Conservation (phyloP, 2,329 filamentous ascomycete species). For the Ilyonectria mors-panacis region DNA sequence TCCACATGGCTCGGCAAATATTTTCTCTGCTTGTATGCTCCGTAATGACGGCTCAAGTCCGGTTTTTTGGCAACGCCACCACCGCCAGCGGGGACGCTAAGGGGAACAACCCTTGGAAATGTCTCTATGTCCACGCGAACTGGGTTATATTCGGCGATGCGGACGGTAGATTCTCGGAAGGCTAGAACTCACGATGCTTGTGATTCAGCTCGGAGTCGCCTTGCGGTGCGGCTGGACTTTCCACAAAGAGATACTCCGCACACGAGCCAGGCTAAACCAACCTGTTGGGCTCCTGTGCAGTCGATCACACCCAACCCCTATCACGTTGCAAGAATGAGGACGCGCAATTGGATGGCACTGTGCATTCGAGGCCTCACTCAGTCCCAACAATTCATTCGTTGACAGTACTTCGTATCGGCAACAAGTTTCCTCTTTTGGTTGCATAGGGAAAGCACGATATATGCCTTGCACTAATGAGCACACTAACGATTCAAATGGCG, state of each 20-base stretch:
- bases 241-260: background rate
- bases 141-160: background rate
- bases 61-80: background rate
- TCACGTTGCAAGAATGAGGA: background rate
- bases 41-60: conserved; percentile 14
- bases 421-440: too few species aligned
- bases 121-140: background rate
- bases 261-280: background rate
- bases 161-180: background rate
- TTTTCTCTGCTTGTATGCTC: background rate
- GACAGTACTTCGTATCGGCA: too few species aligned
- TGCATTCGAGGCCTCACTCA: too few species aligned
- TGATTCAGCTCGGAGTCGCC: background rate
- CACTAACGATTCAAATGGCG: too few species aligned
- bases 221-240: background rate
- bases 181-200: background rate
- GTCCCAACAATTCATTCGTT: too few species aligned
- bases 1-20: conserved; percentile 13
- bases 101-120: background rate
- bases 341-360: too few species aligned
- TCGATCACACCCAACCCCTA: background rate
- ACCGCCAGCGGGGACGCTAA: background rate
- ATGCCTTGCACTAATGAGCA: too few species aligned
- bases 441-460: too few species aligned
- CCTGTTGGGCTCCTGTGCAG: background rate